Conservation (phyloP, 768 basidiomycete genomes). For the Boletus speciosus region DNA sequence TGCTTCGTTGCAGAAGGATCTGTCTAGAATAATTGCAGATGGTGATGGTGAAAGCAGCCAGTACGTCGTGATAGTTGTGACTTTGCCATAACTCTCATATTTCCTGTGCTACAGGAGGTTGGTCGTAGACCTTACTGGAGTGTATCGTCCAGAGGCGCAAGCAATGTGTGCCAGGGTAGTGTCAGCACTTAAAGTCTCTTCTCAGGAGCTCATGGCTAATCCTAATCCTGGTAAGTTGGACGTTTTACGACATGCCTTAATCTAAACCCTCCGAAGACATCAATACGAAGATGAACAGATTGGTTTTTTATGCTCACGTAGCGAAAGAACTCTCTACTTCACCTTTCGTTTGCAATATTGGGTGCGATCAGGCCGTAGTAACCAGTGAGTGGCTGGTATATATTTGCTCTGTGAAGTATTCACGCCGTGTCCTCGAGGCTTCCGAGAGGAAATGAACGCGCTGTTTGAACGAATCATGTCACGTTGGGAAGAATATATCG, state of each 20-base stretch:
- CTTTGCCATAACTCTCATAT: not conserved
- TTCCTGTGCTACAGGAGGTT: constrained; percentile 35
- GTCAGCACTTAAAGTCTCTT: constrained; percentile 38
- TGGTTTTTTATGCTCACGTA: constrained; percentile 49
- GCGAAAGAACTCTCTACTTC: constrained; percentile 46
- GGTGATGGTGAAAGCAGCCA: constrained; percentile 39
- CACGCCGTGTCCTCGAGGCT: constrained; percentile 38
- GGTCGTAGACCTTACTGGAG: constrained; percentile 38
- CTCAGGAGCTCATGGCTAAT: constrained; percentile 29
- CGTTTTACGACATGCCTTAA: not conserved
- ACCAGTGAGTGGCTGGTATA: constrained; percentile 32
- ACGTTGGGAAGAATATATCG: constrained; percentile 50
- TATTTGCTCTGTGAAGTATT: constrained; percentile 3
- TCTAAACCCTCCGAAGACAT: constrained; percentile 12
- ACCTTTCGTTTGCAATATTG: constrained; percentile 42
- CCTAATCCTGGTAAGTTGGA: constrained; percentile 35
- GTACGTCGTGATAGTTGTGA: constrained; percentile 34
- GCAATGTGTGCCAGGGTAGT: constrained; percentile 42
- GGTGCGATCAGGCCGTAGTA: constrained; percentile 36
- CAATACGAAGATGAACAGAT: constrained; percentile 24
- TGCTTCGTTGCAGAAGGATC: constrained; percentile 54
- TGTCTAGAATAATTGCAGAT: constrained; percentile 37
- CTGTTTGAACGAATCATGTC: constrained; percentile 47
- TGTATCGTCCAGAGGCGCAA: constrained; percentile 53
- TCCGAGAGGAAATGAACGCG: constrained; percentile 39